Evolutionary conservation across 202 grass and related monocot species (phyloP).

Genomic region (Setaria viridis): DNA sequence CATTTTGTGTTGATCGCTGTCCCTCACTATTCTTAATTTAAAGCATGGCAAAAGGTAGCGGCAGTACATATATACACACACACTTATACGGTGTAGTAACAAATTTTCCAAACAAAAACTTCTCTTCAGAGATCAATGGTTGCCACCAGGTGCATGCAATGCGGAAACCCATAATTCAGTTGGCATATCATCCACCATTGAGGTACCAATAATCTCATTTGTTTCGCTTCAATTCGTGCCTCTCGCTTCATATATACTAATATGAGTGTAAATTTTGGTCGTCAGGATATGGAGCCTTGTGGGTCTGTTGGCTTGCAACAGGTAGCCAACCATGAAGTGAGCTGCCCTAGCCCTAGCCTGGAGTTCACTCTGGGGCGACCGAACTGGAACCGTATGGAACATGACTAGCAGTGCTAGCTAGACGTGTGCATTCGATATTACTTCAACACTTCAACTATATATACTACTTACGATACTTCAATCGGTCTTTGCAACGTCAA

Average conservation of each 20-base stretch:
- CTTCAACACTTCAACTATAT: slow-evolving; percentile 29
- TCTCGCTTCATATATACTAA: not conserved
- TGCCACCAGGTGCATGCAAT: slow-evolving; percentile 50
- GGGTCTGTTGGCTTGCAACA: slow-evolving; percentile 53
- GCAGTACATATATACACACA: not conserved
- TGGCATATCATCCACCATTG: slow-evolving; percentile 48
- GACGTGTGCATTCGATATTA: slow-evolving; percentile 23
- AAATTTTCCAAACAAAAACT: slow-evolving; percentile 20
- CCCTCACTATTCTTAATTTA: slow-evolving; percentile 17
- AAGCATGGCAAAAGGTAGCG: not conserved
- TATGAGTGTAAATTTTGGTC: slow-evolving; percentile 4
- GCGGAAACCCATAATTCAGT: slow-evolving; percentile 36
- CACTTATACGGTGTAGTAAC: not conserved
- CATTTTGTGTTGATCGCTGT: slow-evolving; percentile 42
- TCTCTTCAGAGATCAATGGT: slow-evolving; percentile 66
- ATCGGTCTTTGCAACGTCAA: not conserved
- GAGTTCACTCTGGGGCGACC: slow-evolving; percentile 83
- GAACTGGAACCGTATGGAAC: slow-evolving; percentile 53
- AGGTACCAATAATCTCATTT: slow-evolving; percentile 46
- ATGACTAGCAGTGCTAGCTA: slow-evolving; percentile 51
- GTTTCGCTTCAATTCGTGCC: not conserved
- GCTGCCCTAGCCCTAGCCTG: slow-evolving; percentile 66
- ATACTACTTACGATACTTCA: slow-evolving; percentile 28
- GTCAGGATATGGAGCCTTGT: slow-evolving; percentile 68
- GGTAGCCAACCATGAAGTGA: slow-evolving; percentile 55